Evolutionary conservation across 176 grass and related monocot species (phyloP).

Genomic region (Zoysia japonica): DNA sequence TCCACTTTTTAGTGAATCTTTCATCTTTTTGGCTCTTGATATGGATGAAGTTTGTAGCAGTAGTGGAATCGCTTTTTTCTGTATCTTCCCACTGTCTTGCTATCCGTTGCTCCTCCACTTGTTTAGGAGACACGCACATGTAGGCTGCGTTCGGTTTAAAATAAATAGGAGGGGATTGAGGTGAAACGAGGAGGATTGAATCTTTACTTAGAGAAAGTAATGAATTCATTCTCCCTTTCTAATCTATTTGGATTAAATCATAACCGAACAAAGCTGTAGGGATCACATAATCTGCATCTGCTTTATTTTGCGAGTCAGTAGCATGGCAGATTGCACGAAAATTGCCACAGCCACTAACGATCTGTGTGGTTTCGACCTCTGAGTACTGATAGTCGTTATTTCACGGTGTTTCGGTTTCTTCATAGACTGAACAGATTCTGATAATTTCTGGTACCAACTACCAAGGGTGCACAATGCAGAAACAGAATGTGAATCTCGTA

Average conservation of each 20-base stretch:
- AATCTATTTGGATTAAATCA: too few relatives aligned
- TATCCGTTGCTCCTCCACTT: background rate
- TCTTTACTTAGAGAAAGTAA: too few relatives aligned
- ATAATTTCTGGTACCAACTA: background rate
- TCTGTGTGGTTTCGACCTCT: background rate
- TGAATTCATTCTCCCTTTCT: too few relatives aligned
- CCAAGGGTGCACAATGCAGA: background rate
- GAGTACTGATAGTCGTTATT: background rate
- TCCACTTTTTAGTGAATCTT: constrained; percentile 28
- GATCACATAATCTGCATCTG: background rate
- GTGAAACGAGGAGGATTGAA: too few relatives aligned
- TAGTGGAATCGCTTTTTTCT: background rate
- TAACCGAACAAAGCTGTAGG: too few relatives aligned
- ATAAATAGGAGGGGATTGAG: too few relatives aligned
- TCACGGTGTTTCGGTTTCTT: background rate
- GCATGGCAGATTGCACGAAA: background rate
- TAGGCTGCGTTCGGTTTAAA: too few relatives aligned
- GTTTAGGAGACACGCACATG: background rate
- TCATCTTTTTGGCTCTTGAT: constrained; percentile 24
- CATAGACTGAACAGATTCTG: background rate
- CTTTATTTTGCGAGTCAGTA: background rate
- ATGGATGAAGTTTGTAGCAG: constrained; percentile 29
- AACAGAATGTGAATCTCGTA: constrained; percentile 13
- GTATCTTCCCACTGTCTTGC: constrained; percentile 14
- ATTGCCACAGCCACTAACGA: background rate